Base-by-base conservation (phyloP, 768 basidiomycete genomes). In the Tephrocybe sp. region DNA sequence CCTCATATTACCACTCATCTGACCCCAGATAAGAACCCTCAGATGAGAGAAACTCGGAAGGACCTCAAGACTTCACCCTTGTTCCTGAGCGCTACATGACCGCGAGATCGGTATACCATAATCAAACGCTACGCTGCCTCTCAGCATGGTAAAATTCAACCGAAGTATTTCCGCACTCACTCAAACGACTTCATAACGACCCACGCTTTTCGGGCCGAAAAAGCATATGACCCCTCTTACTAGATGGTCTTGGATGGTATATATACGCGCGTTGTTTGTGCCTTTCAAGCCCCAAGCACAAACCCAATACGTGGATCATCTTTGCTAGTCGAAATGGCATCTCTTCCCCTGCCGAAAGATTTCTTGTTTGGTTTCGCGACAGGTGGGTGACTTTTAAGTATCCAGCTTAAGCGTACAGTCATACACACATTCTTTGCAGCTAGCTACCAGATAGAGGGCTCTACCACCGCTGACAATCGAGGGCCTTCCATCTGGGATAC, bases 371-470 rank as follows among this genome's bases (percentile, higher is more conserved):
- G 70, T 2, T 69, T 63, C 41, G 68, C 69, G 4, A 71, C 69
- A 18, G 69, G 69, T 69, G 43, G 12, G 60, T 25, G 1, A 6
- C 9, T 9, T 35, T 18, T 24, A 16, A 26, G 32, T 31, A 9
- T 47, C 28, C n/a, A n/a, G n/a, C n/a, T n/a, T 37, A 16, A n/a
- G 21, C 25, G 6, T 22, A 50, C 25, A n/a, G n/a, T n/a, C n/a
- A 7, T 16, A 34, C 27, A 27, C 16, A 37, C 16, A 25, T 22
- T 15, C 32, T 34, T 28, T 27, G 22, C 65, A 73, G 89, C 85
- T 15, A 74, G 79, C 51, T 88, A 86, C 61, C 87, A 89, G 68
- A 85, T 86, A 37, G 88, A 89, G 68, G 87, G 86, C 6, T 82
- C 84, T 0, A 72, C 79, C 16, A 60, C 72, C 37, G 71, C 67